Evolutionary conservation across 2,329 filamentous ascomycete genomes (phyloP).

Genomic region (Sclerotinia subarctica): DNA sequence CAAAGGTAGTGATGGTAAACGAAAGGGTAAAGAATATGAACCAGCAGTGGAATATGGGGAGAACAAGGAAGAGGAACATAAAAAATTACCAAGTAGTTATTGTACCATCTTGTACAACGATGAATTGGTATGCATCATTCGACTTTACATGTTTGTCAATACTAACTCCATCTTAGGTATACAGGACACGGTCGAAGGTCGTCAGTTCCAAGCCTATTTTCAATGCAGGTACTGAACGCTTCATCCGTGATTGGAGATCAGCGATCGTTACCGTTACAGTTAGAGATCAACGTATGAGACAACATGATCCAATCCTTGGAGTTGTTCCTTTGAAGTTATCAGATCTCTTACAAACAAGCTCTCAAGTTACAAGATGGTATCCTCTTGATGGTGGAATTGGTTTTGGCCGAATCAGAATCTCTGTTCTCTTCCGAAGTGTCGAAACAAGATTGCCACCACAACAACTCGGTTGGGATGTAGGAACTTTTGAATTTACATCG

Average conservation of each 20-base stretch:
- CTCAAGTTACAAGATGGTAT: conserved; percentile 83
- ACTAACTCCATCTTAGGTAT: conserved; percentile 49
- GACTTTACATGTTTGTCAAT: conserved; percentile 1
- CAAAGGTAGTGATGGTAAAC: conserved; percentile 76
- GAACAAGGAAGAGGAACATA: conserved; percentile 77
- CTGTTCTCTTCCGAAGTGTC: conserved; percentile 83
- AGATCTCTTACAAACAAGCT: conserved; percentile 82
- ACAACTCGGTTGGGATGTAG: conserved; percentile 91
- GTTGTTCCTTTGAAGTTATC: conserved; percentile 85
- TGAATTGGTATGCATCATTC: conserved; percentile 55
- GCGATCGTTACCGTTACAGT: conserved; percentile 83
- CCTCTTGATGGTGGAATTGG: conserved; percentile 93
- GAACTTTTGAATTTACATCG: conserved; percentile 84
- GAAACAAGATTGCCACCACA: conserved; percentile 80
- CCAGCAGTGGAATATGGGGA: conserved; percentile 83
- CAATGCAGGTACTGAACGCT: conserved; percentile 91
- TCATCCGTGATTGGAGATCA: conserved; percentile 90
- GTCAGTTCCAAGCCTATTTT: conserved; percentile 94
- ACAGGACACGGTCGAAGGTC: conserved; percentile 92
- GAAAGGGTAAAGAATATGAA: conserved; percentile 83
- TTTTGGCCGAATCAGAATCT: conserved; percentile 85
- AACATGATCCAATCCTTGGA: conserved; percentile 92
- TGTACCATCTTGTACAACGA: conserved; percentile 92
- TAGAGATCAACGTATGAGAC: conserved; percentile 80
- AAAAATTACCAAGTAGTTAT: conserved; percentile 82